Conservation (phyloP, 495 filamentous ascomycete species). For the Lasiosphaeria hispida region DNA sequence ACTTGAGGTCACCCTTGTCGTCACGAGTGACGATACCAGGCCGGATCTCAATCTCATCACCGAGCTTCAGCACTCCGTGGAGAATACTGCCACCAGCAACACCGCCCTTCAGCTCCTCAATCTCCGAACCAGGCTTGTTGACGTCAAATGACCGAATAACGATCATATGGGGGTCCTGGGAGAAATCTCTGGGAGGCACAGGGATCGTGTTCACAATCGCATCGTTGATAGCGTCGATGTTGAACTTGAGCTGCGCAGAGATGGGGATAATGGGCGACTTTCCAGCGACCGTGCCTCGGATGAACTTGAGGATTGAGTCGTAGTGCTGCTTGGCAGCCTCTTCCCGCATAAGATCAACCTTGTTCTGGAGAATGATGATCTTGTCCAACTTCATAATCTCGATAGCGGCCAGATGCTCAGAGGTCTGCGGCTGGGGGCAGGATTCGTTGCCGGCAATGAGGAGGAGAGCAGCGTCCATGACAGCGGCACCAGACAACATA, state of each 20-base stretch:
- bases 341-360: constrained; percentile 96
- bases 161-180: constrained; percentile 91
- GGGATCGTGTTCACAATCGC: constrained; percentile 90
- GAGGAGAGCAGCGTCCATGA: constrained; percentile 97
- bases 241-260: constrained; percentile 98
- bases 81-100: constrained; percentile 96
- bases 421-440: constrained; percentile 98
- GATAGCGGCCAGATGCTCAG: constrained; percentile 96
- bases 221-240: constrained; percentile 97
- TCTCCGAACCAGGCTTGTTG: constrained; percentile 99
- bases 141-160: constrained; percentile 98
- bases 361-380: constrained; percentile 98
- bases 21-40: constrained; percentile 94
- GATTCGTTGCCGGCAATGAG: constrained; percentile 98
- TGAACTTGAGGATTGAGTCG: constrained; percentile 95
- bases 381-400: constrained; percentile 99
- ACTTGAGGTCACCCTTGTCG: constrained; percentile 89
- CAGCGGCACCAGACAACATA: constrained; percentile 97
- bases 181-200: constrained; percentile 84
- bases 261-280: constrained; percentile 97
- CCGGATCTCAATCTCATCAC: constrained; percentile 96
- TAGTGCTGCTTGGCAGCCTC: constrained; percentile 89
- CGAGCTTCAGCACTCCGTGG: constrained; percentile 90
- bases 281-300: constrained; percentile 93
- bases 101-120: constrained; percentile 97